phyloP scores from a whole-genome alignment of 768 basidiomycete genomes.

The Amanita pseudoporphyria region DNA sequence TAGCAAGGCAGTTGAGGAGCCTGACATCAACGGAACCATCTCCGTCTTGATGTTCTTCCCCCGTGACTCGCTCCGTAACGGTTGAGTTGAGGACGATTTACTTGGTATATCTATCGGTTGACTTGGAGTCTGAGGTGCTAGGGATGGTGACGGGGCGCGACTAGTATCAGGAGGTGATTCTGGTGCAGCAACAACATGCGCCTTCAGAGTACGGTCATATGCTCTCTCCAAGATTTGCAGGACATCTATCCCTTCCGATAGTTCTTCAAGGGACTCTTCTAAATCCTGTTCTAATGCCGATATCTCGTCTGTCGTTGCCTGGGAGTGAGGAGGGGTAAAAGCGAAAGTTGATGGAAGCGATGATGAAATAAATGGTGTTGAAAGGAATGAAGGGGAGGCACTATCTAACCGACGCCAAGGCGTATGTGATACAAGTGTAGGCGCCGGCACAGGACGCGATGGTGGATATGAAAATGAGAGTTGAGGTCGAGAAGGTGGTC shows the following conservation, averaged over 20 bases:
- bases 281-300: constrained; percentile 18
- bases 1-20: constrained; percentile 8
- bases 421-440: constrained; percentile 3
- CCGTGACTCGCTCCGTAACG: no score
- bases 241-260: constrained; percentile 62
- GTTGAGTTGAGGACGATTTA: background rate
- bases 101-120: background rate
- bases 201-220: constrained; percentile 54
- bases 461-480: constrained; percentile 1
- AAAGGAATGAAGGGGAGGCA: constrained; percentile 11
- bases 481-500: constrained; percentile 2
- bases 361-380: constrained; percentile 8
- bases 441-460: constrained; percentile 17
- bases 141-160: constrained; percentile 12
- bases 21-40: constrained; percentile 7
- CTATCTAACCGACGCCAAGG: constrained; percentile 11
- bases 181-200: constrained; percentile 36
- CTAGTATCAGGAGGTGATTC: constrained; percentile 6
- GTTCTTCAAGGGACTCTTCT: constrained; percentile 42
- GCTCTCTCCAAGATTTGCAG: constrained; percentile 61
- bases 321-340: constrained; percentile 8
- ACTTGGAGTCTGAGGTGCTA: constrained; percentile 3
- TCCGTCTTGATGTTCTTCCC: background rate
- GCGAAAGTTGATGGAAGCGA: constrained; percentile 6
- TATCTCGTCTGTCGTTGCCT: constrained; percentile 3